Conservation (phyloP, 2,329 filamentous ascomycete genomes). For the Malbranchea cinnamomea region DNA sequence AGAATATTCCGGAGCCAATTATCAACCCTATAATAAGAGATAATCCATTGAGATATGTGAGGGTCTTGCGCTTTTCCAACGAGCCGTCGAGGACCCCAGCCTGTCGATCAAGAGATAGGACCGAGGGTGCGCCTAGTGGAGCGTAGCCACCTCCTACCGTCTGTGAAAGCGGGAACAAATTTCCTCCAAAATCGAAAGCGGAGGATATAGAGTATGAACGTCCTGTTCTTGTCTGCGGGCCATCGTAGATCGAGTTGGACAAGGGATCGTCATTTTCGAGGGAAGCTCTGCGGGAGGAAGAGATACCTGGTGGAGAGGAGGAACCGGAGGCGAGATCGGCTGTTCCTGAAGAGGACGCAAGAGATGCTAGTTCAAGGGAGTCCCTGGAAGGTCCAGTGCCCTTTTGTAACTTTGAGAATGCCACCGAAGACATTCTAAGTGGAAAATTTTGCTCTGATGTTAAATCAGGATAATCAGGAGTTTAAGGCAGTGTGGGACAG, state of each 20-base stretch:
- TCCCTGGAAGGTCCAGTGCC: slow-evolving; percentile 46
- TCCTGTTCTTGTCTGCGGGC: slow-evolving; percentile 33
- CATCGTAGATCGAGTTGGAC: slow-evolving; percentile 33
- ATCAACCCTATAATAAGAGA: slow-evolving; percentile 85
- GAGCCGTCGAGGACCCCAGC: slow-evolving; percentile 56
- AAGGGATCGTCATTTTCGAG: slow-evolving; percentile 77
- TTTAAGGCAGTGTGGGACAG: too few relatives aligned
- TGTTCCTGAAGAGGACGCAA: slow-evolving; percentile 67
- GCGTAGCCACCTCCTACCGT: slow-evolving; percentile 71
- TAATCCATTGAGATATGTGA: slow-evolving; percentile 88
- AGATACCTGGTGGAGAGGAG: slow-evolving; percentile 69
- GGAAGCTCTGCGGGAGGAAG: slow-evolving; percentile 83
- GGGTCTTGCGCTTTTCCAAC: slow-evolving; percentile 84
- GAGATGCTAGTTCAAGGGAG: slow-evolving; percentile 88
- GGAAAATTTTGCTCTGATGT: too few relatives aligned
- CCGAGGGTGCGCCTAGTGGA: slow-evolving; percentile 63
- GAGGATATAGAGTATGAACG: slow-evolving; percentile 84
- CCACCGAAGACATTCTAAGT: slow-evolving; percentile 22
- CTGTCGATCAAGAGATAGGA: slow-evolving; percentile 36
- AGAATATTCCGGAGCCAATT: slow-evolving; percentile 94
- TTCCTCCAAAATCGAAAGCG: slow-evolving; percentile 88
- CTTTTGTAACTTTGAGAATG: slow-evolving; percentile 18
- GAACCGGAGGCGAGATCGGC: slow-evolving; percentile 50
- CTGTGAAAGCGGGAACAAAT: slow-evolving; percentile 81
- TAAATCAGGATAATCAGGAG: too few relatives aligned